phyloP scores from a whole-genome alignment of 1,284 basidiomycete genomes.

The Irpex sp. region DNA sequence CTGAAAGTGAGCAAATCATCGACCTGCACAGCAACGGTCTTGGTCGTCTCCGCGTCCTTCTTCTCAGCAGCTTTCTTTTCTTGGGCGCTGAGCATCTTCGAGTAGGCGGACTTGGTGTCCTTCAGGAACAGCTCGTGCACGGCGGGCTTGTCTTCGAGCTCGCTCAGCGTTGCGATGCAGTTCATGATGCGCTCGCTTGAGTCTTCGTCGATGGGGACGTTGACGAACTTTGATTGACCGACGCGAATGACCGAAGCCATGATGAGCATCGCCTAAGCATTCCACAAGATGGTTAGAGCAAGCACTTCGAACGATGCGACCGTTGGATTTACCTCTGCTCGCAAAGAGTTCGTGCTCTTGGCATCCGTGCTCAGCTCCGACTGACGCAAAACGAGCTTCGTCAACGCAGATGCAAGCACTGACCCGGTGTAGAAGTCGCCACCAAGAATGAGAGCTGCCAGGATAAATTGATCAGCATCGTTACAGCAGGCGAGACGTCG shows the following conservation, averaged over 20 bases:
- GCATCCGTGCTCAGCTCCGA: slow-evolving; percentile 56
- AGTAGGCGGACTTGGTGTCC: slow-evolving; percentile 90
- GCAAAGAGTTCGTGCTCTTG: slow-evolving; percentile 63
- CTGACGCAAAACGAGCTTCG: slow-evolving; percentile 89
- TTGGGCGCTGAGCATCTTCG: slow-evolving; percentile 90
- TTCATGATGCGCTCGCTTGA: slow-evolving; percentile 95
- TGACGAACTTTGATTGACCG: slow-evolving; percentile 93
- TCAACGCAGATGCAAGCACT: slow-evolving; percentile 84
- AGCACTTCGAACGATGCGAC: neutral
- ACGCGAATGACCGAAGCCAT: slow-evolving; percentile 97
- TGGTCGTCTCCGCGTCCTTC: slow-evolving; percentile 75
- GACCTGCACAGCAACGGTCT: slow-evolving; percentile 77
- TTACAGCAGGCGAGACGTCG: neutral
- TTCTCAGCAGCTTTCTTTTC: slow-evolving; percentile 90
- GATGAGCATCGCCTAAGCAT: slow-evolving; percentile 85
- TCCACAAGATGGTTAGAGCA: neutral
- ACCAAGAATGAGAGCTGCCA: slow-evolving; percentile 76
- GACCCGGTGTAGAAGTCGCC: slow-evolving; percentile 98
- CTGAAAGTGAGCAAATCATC: slow-evolving; percentile 93
- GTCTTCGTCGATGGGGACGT: slow-evolving; percentile 95
- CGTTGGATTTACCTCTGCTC: slow-evolving; percentile 70
- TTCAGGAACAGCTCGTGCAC: slow-evolving; percentile 87
- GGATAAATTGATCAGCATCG: neutral
- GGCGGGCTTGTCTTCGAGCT: slow-evolving; percentile 55
- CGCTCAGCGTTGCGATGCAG: slow-evolving; percentile 90